These are phyloP conservation scores for Barbarea vulgaris DNA, from an alignment of 345 rosid species.

Conservation along the genomic window DNA sequence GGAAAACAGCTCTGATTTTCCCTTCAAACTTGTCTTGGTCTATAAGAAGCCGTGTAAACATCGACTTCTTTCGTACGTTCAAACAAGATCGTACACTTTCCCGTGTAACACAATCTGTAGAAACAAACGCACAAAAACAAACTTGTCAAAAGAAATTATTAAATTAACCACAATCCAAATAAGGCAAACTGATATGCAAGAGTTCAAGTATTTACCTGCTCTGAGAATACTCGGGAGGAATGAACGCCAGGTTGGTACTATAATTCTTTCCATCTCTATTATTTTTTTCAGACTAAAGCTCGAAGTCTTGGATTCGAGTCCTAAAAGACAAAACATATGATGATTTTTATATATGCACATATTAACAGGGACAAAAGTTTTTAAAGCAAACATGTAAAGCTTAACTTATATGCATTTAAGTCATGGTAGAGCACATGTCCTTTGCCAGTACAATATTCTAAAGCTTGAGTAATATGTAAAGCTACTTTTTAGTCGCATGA, in stretches of 20 bases:
- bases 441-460: conserved; percentile 83
- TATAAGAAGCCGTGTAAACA: conserved; percentile 74
- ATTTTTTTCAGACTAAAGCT: conserved; percentile 92
- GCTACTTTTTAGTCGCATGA: conserved; percentile 92
- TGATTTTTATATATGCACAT: not conserved
- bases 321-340: conserved; percentile 39
- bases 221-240: conserved; percentile 97
- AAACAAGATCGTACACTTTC: conserved; percentile 94
- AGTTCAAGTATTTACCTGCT: conserved; percentile 54
- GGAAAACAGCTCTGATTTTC: too few relatives aligned
- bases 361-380: not conserved
- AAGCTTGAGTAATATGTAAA: conserved; percentile 89
- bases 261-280: conserved; percentile 96
- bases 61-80: too few relatives aligned
- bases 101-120: conserved; percentile 78
- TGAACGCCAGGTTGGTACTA: conserved; percentile 90
- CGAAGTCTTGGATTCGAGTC: conserved; percentile 93
- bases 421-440: conserved; percentile 95
- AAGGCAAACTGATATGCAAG: not conserved
- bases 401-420: conserved; percentile 75
- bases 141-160: not conserved
- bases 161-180: not conserved
- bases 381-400: not conserved
- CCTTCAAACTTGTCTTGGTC: conserved; percentile 94
- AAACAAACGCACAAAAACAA: conserved; percentile 21